Evolutionary conservation across 208 protist genomes (phyloP).

Genomic region (Trypanosoma rangeli): DNA sequence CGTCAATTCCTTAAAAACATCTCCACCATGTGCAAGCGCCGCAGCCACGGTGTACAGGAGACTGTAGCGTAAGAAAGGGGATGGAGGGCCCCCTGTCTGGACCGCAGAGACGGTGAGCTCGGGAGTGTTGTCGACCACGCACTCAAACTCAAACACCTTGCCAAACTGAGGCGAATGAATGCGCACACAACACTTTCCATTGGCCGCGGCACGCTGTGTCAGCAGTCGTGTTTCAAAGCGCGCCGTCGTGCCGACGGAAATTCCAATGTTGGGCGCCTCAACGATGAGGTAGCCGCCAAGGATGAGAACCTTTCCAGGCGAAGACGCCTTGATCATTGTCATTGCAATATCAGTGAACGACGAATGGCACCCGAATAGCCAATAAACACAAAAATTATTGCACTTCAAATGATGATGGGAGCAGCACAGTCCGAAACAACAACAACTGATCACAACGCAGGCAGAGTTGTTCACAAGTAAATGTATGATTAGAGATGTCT

Average conservation of each 20-base stretch:
- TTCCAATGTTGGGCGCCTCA: constrained; percentile 86
- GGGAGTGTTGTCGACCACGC: constrained; percentile 6
- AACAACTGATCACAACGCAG: background rate
- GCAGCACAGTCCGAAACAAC: background rate
- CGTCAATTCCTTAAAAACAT: constrained; percentile 23
- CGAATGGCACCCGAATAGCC: background rate
- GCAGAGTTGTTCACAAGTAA: background rate
- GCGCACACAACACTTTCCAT: constrained; percentile 43
- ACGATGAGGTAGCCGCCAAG: constrained; percentile 95
- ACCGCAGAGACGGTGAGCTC: constrained; percentile 37
- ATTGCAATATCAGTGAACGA: constrained; percentile 17
- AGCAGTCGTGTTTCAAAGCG: constrained; percentile 81
- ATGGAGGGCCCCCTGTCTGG: constrained; percentile 60
- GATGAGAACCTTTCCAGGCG: constrained; percentile 96
- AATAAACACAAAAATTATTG: background rate
- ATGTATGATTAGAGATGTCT: background rate
- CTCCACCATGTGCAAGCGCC: constrained; percentile 23
- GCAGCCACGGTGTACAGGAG: constrained; percentile 68
- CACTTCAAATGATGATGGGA: background rate
- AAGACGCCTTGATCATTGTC: constrained; percentile 58
- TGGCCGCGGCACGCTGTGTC: constrained; percentile 8
- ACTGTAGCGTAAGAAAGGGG: constrained; percentile 71
- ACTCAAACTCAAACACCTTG: constrained; percentile 63
- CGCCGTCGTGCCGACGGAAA: constrained; percentile 92
- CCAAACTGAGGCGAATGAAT: constrained; percentile 86